These are phyloP conservation scores for Magnusiomyces suaveolens DNA, from an alignment of 1,139 yeast species.

Conservation along the genomic window DNA sequence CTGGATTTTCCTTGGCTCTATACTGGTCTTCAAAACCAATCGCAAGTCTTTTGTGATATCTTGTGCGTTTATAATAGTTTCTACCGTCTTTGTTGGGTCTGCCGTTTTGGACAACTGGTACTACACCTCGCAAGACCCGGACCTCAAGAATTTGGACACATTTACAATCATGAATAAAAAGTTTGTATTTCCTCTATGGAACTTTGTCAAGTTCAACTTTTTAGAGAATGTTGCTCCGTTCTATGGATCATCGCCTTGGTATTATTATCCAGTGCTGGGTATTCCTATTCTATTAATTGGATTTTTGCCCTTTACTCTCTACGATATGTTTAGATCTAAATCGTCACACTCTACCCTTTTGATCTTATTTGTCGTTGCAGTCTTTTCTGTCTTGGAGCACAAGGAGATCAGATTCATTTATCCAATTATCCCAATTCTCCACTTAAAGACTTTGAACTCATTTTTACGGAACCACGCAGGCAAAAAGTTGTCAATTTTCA, in stretches of 20 bases:
- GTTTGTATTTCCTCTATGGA: constrained; percentile 50
- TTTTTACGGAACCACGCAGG: constrained; percentile 10
- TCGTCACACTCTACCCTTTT: constrained; percentile 27
- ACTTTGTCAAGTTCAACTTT: constrained; percentile 69
- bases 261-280: constrained; percentile 75
- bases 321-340: constrained; percentile 33
- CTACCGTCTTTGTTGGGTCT: constrained; percentile 25
- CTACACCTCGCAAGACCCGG: constrained; percentile 37
- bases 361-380: constrained; percentile 37
- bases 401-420: constrained; percentile 89
- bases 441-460: constrained; percentile 23
- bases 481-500: constrained; percentile 15
- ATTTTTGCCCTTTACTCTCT: constrained; percentile 50
- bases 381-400: constrained; percentile 62
- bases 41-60: constrained; percentile 7
- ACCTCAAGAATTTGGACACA: constrained; percentile 3
- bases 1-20: constrained; percentile 56
- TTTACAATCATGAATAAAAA: constrained; percentile 20
- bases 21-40: constrained; percentile 23
- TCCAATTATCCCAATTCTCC: constrained; percentile 70
- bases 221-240: constrained; percentile 63
- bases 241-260: constrained; percentile 81
- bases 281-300: constrained; percentile 65
- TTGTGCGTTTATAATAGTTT: constrained; percentile 10
- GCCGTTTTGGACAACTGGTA: constrained; percentile 46